Base-by-base conservation (phyloP, 441 rosid genomes). In the Pelargonium australe region DNA sequence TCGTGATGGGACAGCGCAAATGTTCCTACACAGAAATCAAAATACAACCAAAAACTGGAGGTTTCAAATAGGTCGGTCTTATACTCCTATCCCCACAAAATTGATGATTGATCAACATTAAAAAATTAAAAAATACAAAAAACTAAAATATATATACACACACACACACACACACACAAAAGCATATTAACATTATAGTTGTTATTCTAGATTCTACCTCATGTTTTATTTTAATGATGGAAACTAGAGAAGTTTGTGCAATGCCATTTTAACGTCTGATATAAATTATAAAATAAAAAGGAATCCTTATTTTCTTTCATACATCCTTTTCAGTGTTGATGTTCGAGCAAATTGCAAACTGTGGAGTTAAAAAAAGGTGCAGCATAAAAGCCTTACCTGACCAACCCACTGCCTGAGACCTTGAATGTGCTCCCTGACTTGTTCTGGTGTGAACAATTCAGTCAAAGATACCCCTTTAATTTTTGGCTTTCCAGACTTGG, bases 371-470 rank as follows among this genome's bases (percentile, higher is more conserved):
- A 68, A 68, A 6, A 7, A 14, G 40, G 25, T 19, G 58, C 19
- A 66, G 40, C 10, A 17, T 16, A 63, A 20, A 13, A 12, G 10
- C 10, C 34, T 37, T 14, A 92, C 99, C 96, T 95, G 99, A 77
- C 99, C 98, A 81, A 95, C 98, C 99, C 99, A 95, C 81, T 79
- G 98, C 76, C 99, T 88, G 67, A 95, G 96, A 68, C 99, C 99
- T 6, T n/a, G 71, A 69, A 95, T 95, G 80, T 95, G 99, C 82
- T 83, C 92, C 68, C 85, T 88, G 61, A 95, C 91, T 88, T 95
- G 97, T 76, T 95, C 98, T 14, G 99, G 98, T 64, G 98, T 92
- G 82, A 95, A 95, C 75, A 95, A 79, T 80, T 95, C 99, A 57
- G 90, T 95, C 85, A 92, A 72, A 58, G 99, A 95, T 23, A 95